These are phyloP conservation scores for Pichia sp. DNA, from an alignment of 1,139 yeast species.

Conservation along the genomic window DNA sequence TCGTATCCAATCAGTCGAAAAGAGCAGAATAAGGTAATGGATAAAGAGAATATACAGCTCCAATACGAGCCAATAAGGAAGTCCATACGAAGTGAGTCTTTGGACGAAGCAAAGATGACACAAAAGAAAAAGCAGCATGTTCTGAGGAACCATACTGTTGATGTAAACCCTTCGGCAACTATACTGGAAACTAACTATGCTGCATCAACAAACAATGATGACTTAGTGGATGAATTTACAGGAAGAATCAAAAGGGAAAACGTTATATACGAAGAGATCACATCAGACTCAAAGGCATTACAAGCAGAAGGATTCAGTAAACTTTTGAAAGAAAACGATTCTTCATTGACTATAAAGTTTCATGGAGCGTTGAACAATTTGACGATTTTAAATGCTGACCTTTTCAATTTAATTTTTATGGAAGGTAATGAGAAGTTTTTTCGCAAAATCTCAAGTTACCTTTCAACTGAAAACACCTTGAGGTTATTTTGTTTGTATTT, in stretches of 20 bases:
- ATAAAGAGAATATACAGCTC: slow-evolving; percentile 14
- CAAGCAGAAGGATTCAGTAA: slow-evolving; percentile 24
- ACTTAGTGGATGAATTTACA: slow-evolving; percentile 25
- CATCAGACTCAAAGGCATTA: slow-evolving; percentile 20
- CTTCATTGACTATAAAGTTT: slow-evolving; percentile 21
- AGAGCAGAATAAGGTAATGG: slow-evolving; percentile 6
- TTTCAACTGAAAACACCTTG: slow-evolving; percentile 28
- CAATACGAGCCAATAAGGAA: slow-evolving; percentile 10
- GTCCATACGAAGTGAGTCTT: slow-evolving; percentile 13
- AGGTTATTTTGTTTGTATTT: slow-evolving; percentile 25
- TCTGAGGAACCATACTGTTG: slow-evolving; percentile 11
- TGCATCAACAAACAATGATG: slow-evolving; percentile 7
- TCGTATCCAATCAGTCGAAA: not conserved
- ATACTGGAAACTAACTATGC: not conserved
- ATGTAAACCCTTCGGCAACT: not conserved
- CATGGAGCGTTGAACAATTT: slow-evolving; percentile 24
- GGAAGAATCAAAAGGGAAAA: slow-evolving; percentile 22
- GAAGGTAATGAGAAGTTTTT: slow-evolving; percentile 13
- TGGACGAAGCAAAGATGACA: slow-evolving; percentile 3
- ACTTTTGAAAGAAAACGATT: slow-evolving; percentile 15
- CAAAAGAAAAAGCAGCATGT: slow-evolving; percentile 3
- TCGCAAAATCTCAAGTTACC: slow-evolving; percentile 15
- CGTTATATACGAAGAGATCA: slow-evolving; percentile 22
- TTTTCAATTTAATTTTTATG: slow-evolving; percentile 24
- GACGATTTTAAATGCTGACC: slow-evolving; percentile 22